These are phyloP conservation scores for Pseudocercospora musae DNA, from an alignment of 2,329 filamentous ascomycete genomes.

Conservation along the genomic window DNA sequence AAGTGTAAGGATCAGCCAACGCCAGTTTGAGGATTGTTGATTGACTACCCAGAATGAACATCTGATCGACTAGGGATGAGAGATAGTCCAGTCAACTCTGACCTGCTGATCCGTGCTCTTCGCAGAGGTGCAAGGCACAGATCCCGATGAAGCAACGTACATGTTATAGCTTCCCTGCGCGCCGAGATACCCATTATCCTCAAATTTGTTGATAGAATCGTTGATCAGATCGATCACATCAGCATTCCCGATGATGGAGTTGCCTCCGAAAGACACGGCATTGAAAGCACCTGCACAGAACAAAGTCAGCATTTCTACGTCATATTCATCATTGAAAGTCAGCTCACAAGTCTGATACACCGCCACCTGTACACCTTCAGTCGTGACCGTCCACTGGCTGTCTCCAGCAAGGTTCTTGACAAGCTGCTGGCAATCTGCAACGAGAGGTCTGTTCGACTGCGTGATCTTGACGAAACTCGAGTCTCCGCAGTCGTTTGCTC, in stretches of 20 bases:
- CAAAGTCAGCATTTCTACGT: neutral
- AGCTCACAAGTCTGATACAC: conserved; percentile 5
- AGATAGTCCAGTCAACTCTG: conserved; percentile 1
- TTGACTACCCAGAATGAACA: too few relatives aligned
- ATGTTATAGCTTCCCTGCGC: neutral
- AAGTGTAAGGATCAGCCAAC: too few relatives aligned
- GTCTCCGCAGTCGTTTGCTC: conserved; percentile 14
- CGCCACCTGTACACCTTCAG: neutral
- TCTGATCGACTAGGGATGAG: neutral
- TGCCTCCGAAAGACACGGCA: neutral
- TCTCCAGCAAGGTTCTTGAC: neutral
- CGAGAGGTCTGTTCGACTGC: neutral
- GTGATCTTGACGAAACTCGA: conserved; percentile 11
- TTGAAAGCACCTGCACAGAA: neutral
- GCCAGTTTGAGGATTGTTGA: too few relatives aligned
- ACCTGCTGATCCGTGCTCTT: neutral
- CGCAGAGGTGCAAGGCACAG: neutral
- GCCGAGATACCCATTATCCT: neutral
- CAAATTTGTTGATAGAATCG: neutral
- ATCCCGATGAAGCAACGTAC: neutral
- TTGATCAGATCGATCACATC: conserved; percentile 4
- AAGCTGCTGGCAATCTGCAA: conserved; percentile 5
- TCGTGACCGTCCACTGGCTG: neutral
- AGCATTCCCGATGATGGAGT: neutral
- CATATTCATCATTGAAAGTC: neutral